phyloP scores from a whole-genome alignment of 306 rosid genomes.

The Cicer arietinum region DNA sequence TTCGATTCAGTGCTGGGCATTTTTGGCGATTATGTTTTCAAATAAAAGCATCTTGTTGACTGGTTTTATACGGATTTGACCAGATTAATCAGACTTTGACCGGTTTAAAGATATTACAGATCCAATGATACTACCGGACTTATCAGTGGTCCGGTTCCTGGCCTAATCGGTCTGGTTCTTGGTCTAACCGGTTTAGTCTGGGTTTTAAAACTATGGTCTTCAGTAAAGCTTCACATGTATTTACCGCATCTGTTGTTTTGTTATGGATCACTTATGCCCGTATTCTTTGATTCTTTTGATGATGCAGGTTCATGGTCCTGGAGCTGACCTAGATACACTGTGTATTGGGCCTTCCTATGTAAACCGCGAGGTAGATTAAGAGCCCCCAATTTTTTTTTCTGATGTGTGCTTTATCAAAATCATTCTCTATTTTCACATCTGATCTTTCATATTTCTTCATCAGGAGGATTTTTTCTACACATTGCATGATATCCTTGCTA shows the following conservation, averaged over 20 bases:
- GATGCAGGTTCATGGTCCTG: conserved; percentile 84
- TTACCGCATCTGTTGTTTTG: neutral
- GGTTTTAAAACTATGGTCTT: neutral
- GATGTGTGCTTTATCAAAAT: conserved; percentile 1
- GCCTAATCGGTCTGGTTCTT: too few species aligned
- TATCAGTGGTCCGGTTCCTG: too few species aligned
- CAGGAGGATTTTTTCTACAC: conserved; percentile 87
- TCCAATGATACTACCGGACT: too few species aligned
- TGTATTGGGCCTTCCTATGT: conserved; percentile 91
- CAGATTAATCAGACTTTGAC: too few species aligned
- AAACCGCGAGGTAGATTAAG: conserved; percentile 66
- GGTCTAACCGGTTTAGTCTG: too few species aligned
- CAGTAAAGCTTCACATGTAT: neutral
- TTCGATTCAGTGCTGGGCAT: too few species aligned
- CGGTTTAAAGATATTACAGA: too few species aligned
- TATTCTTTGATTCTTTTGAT: neutral
- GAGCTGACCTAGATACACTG: conserved; percentile 84
- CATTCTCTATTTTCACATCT: conserved; percentile 1
- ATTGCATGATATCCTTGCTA: conserved; percentile 77
- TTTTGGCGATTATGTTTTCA: too few species aligned
- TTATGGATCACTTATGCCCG: neutral
- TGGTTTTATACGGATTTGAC: too few species aligned
- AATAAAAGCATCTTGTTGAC: too few species aligned
- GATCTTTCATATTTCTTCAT: conserved; percentile 18
- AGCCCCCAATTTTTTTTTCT: neutral